Evolutionary conservation across 352 stramenopile genomes (phyloP), one percentile per base, ranked within the genome.

Genomic region (Globisporangium apiculatum): DNA sequence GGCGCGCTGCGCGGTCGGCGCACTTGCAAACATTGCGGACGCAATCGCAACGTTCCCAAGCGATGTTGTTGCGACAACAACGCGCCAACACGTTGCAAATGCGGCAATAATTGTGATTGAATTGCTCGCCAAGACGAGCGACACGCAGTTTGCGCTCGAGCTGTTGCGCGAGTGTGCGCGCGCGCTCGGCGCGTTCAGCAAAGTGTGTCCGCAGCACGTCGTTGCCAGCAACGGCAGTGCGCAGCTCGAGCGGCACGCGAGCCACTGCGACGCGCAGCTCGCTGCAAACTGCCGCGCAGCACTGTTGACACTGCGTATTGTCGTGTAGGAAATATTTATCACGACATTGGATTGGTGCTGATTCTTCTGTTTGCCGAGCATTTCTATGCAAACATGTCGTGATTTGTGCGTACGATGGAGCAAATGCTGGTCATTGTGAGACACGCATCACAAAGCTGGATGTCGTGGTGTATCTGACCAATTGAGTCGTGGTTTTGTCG

Each of bases 131-230:
- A 75, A 84, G 37, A 71, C 75, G 35, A 84, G 38, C 37, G 62
- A 75, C 48, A 66, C 73, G 9, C 65, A 83, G 1, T 87, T 85
- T 61, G 76, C 82, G 31, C 72, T 92, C 38, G 79, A 90, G 60
- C 52, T 92, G 8, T 68, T 87, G 48, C 76, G 82, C n/a, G 82
- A 92, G 62, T 88, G 78, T 15, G 73, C 79, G 4, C 78, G 79
- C 50, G 79, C 78, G 14, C 66, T 89, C 5, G 64, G 68, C 31
- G 73, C 58, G 37, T 89, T 91, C 50, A 66, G 68, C 45, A 69
- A 69, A 57, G 55, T 87, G n/a, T 77, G 68, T 55, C 66, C 75
- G 1, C 67, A 72, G 14, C 58, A 71, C 58, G 58, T 76, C 7
- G 45, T 60, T 1, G 60, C 48, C 7, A 71, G 58, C 53, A 52